phyloP scores from a whole-genome alignment of 371 early-diverging fungal genomes.

The Neoconidiobolus thromboides region DNA sequence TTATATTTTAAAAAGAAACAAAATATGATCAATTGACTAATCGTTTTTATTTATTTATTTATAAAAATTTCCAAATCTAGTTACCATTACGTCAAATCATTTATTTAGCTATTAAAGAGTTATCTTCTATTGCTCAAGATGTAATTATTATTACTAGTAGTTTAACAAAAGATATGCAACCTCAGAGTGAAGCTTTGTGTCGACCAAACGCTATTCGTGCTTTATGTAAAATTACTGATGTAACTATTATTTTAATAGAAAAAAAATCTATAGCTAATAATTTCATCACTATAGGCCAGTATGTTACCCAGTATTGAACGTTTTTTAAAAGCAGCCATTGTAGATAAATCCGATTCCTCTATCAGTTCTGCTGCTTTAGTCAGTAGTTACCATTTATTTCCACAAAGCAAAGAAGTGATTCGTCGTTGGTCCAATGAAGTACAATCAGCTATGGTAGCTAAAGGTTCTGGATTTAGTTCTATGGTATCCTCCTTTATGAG shows the following conservation, averaged over 20 bases:
- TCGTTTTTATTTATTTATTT: neutral
- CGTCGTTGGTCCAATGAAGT: conserved; percentile 26
- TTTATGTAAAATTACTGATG: conserved; percentile 86
- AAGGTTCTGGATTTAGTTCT: conserved; percentile 31
- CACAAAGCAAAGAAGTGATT: conserved; percentile 27
- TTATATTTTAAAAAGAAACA: neutral
- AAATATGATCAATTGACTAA: neutral
- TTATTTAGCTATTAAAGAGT: conserved; percentile 90
- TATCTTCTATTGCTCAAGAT: conserved; percentile 80
- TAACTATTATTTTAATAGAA: conserved; percentile 16
- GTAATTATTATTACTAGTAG: conserved; percentile 94
- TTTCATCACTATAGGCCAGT: conserved; percentile 32
- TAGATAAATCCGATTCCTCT: conserved; percentile 68
- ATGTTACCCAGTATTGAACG: conserved; percentile 92
- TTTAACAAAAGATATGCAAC: conserved; percentile 91
- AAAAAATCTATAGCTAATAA: neutral
- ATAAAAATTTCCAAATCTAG: conserved; percentile 15
- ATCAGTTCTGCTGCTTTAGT: conserved; percentile 88
- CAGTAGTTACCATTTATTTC: conserved; percentile 72
- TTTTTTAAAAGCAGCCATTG: conserved; percentile 90
- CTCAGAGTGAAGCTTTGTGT: conserved; percentile 72
- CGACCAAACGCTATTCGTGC: conserved; percentile 92
- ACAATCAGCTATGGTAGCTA: conserved; percentile 39
- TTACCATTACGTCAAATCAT: conserved; percentile 84
- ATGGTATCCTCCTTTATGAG: conserved; percentile 20